Base-by-base conservation (phyloP, 305 asterid species). In the Fraxinus nigra region DNA sequence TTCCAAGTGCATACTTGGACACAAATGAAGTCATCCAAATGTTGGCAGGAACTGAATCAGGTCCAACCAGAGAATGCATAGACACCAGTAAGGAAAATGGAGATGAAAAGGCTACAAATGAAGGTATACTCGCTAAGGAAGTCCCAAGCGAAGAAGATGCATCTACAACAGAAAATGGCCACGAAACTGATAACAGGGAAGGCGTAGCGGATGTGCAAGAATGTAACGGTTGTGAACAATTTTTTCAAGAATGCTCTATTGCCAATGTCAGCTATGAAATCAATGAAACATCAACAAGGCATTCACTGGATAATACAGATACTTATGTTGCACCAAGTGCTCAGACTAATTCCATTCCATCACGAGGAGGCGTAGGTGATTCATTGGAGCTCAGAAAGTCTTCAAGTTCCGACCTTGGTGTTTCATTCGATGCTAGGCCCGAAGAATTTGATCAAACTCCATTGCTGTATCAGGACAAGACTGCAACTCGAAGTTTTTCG, bases 381-480 rank as follows among this genome's bases (percentile, higher is more conserved):
- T 61, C 54, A 76, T 80, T 28, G 43, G 90, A 85, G 86, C 82
- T 89, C 3, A 86, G 84, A 63, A 93, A 90, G 86, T 92, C 87
- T 8, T 95, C 95, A 8, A 92, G 95, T 84, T 92, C 90, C 14
- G 93, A 92, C 28, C 90, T 93, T 75, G 94, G 95, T 26, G 40
- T 88, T 16, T 82, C 88, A 3, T 79, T 88, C 5, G 83, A 80
- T 70, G 78, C 87, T 72, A 87, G 85, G 83, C 79, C 88, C 0
- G 89, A 81, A 32, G 97, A 93, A 72, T 93, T 95, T 0, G 98
- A 90, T 81, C 93, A 88, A 85, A 93, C 95, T 20, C 98, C 97
- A 9, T 82, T 92, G 5, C 82, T 93, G 7, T 89, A 82, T 77
- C 89, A 83, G n/a, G 94, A 89, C 65, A 91, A 74, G 84, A 76